Conservation (phyloP, 1,139 yeast genomes). For the Kodamaea sp. region DNA sequence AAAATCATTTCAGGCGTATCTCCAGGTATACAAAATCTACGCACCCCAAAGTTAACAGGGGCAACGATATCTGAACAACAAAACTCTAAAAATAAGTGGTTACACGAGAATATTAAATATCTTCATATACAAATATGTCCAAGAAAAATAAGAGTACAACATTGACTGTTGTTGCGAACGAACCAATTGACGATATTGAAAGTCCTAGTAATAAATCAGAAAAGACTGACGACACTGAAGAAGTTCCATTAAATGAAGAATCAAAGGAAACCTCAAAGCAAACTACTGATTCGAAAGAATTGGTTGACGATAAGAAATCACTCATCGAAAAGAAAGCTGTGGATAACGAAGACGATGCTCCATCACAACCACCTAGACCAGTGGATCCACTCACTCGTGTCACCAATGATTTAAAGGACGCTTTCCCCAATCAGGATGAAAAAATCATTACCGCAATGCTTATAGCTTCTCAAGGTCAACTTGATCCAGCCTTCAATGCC, state of each 20-base stretch:
- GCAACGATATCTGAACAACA: too few relatives aligned
- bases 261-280: not conserved
- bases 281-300: not conserved
- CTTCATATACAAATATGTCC: slow-evolving; percentile 3
- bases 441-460: slow-evolving; percentile 71
- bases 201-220: slow-evolving; percentile 1
- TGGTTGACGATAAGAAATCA: not conserved
- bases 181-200: slow-evolving; percentile 28
- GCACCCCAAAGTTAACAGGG: not conserved
- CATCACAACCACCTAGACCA: slow-evolving; percentile 75
- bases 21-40: not conserved
- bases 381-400: slow-evolving; percentile 52
- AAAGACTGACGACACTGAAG: slow-evolving; percentile 11
- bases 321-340: slow-evolving; percentile 3
- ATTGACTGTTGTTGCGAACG: slow-evolving; percentile 32
- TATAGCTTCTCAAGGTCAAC: slow-evolving; percentile 77
- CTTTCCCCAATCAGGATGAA: slow-evolving; percentile 75
- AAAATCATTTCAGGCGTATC: not conserved
- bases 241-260: slow-evolving; percentile 13
- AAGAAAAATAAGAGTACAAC: slow-evolving; percentile 9
- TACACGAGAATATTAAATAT: too few relatives aligned
- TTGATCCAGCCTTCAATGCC: slow-evolving; percentile 88
- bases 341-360: slow-evolving; percentile 34
- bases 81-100: too few relatives aligned
- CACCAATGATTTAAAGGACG: slow-evolving; percentile 61